Evolutionary conservation across 2,329 filamentous ascomycete species (phyloP).

Genomic region (Fusarium bactridioides): DNA sequence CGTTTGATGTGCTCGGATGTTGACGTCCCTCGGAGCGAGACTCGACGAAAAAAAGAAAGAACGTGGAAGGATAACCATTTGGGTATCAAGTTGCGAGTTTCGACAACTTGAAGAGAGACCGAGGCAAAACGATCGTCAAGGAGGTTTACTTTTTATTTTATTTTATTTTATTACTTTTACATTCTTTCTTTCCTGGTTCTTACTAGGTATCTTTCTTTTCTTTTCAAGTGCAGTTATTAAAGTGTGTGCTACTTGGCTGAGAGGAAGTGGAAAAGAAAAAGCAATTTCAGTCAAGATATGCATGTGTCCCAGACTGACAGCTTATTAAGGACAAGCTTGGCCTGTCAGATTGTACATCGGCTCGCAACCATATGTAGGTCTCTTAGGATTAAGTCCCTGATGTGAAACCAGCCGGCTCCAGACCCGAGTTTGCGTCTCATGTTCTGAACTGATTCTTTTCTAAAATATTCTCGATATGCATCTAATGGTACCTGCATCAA

Average conservation of each 20-base stretch:
- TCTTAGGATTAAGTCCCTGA: neutral
- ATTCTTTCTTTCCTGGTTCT: neutral
- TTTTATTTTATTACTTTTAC: neutral
- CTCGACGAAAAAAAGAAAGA: constrained; percentile 13
- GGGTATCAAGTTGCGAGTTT: constrained; percentile 35
- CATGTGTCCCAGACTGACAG: constrained; percentile 13
- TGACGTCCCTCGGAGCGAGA: constrained; percentile 20
- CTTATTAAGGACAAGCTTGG: neutral
- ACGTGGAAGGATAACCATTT: constrained; percentile 16
- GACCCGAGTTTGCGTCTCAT: constrained; percentile 13
- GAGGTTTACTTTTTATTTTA: neutral
- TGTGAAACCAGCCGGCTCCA: constrained; percentile 17
- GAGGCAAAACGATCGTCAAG: neutral
- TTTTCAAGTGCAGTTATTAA: neutral
- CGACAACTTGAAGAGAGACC: neutral
- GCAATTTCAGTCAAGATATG: neutral
- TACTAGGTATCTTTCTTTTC: neutral
- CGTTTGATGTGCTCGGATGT: constrained; percentile 6
- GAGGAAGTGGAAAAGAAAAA: neutral
- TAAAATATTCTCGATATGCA: constrained; percentile 6
- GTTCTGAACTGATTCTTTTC: neutral
- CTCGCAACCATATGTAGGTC: neutral
- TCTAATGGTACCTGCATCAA: constrained; percentile 31
- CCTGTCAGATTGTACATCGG: neutral
- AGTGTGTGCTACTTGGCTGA: neutral